Base-by-base conservation (phyloP, 1,284 basidiomycete species). In the Trametes pubescens region DNA sequence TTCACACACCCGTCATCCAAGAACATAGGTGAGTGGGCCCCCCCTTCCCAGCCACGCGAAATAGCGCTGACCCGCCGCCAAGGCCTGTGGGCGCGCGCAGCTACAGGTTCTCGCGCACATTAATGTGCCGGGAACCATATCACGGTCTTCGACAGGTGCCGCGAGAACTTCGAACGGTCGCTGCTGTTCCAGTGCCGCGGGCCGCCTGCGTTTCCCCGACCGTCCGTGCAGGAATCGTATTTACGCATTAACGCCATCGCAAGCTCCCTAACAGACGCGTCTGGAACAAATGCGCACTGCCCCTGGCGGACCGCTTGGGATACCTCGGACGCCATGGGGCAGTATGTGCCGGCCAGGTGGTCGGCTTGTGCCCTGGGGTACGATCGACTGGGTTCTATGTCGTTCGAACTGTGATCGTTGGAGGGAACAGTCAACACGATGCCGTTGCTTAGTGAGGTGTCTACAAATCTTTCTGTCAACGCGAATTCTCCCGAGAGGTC, bases 181-280 rank as follows among this genome's bases (percentile, higher is more conserved):
- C 47, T 34, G 34, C 4, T 1, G 24, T 48, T 59, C 51, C 38
- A 40, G 48, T 22, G 46, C 14, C 58, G 51, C 51, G 26, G 61
- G 34, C 49, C 54, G 51, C 59, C 34, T 29, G 24, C 18, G 32
- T 56, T 40, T 61, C 59, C 49, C 54, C 59, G 58, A 29, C 38
- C 51, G 62, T 29, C 1, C 62, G 49, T 13, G 34, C 46, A 22
- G 34, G 51, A 48, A 44, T 64, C 67, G 67, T 65, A 66, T 52
- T 48, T 68, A 68, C 67, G 64, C 67, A 43, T 62, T 68, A 68
- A 62, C 67, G 60, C 67, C 67, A 62, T 68, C 51, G 34, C 57
- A 13, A 11, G 13, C 49, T 16, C 22, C 21, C 43, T 26, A 8
- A 21, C 24, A 14, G 53, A 32, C 40, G 53, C 44, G 29, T 58